Base-by-base conservation (phyloP, 306 rosid species). In the Dryas alaskensis region DNA sequence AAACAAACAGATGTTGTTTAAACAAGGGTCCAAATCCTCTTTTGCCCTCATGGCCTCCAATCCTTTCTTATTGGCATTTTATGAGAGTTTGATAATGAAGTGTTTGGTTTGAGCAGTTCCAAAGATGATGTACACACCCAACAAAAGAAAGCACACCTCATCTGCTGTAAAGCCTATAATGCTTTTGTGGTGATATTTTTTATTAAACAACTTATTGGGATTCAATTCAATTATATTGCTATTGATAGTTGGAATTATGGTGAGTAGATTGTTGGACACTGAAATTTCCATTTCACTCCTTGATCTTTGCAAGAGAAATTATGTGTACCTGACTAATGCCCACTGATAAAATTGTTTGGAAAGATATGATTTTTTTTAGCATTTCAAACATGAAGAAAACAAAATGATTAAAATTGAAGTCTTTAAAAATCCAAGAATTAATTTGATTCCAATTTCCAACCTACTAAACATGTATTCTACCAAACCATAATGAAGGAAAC, bases 91-190 rank as follows among this genome's bases (percentile, higher is more conserved):
- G 39, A 49, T 60, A 14, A 39, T 54, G 77, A 87, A 31, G 53
- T 67, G 77, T 63, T 67, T 48, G 45, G 69, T 63, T 65, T 77
- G 39, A 73, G 72, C 67, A 54, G 67, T 64, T 65, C 52, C 17
- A 22, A 51, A 59, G 66, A 64, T 73, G 80, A 27, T 71, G 80
- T 49, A 49, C 81, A 68, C 59, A 68, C 59, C 53, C 27, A n/a
- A 49, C 11, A 46, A 8, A 8, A 67, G 60, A 49, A 14, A 25
- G 44, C 44, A 49, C 2, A n/a, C 11, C 57, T 49, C 27, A 5
- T 48, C 58, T 42, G 13, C 1, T 7, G 17, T 40, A 53, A 53
- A n/a, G 14, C 40, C 45, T 7, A 53, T 40, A 53, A 53, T 39
- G 14, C 40, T 39, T 3, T 52, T 70, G 22, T 43, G 65, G 54